Evolutionary conservation across 2,329 filamentous ascomycete genomes (phyloP), one percentile per base, ranked within the genome.

Genomic region (Fusarium equiseti): DNA sequence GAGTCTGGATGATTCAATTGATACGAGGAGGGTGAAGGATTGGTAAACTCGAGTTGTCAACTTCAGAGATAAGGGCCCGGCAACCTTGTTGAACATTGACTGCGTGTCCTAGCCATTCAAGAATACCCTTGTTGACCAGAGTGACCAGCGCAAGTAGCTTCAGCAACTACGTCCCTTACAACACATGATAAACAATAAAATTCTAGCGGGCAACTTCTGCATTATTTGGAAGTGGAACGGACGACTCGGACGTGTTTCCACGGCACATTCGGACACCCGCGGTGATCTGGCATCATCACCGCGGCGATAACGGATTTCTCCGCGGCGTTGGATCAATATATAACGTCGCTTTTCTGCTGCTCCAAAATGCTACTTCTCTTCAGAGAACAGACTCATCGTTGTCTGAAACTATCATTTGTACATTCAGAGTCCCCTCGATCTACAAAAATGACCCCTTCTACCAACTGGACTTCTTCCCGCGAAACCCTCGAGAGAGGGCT

Each of bases 401-500:
- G 11, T 29, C 11, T 29, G 27, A 6, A 18, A 11, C 32, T n/a
- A n/a, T 38, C 16, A 38, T 38, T n/a, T 6, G 9, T 38, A 38
- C 16, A 38, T 38, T 6, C 9, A 38, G 5, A n/a, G 10, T 4
- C 16, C 16, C 16, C 16, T 38, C 2, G 2, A 38, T 35, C 32
- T 38, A 38, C 16, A 38, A 38, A 16, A 11, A 38, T 38, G 32
- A 38, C 32, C 0, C 9, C 16, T 35, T 35, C 16, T n/a, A 38
- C 10, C 22, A n/a, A 29, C 8, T 63, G 59, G 55, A 46, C 59
- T 12, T 42, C 46, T 2, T 42, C 45, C 15, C 26, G 8, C 8
- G 40, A 63, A 15, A 24, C 31, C 12, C 59, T 31, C 15, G 55
- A 60, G 32, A 48, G 42, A 8, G 59, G 48, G 3, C 42, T 63